Evolutionary conservation across 2,329 filamentous ascomycete genomes (phyloP).

Genomic region (Dothiorella sarmentorum): DNA sequence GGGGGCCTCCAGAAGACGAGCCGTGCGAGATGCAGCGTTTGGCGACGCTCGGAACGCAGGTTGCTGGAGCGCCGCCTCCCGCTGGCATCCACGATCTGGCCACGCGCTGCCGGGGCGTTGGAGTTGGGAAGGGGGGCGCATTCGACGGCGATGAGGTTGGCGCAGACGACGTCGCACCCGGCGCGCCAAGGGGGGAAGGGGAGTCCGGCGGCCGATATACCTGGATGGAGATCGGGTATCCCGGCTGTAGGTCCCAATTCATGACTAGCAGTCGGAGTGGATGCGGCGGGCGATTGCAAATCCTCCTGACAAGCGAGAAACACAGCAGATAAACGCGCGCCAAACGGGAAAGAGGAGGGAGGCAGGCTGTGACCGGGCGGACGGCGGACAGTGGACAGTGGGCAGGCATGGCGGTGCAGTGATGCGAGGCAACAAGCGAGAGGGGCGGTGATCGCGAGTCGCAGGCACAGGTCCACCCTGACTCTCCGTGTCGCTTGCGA

Average conservation of each 20-base stretch:
- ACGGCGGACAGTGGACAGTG: background rate
- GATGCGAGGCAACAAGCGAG: conserved; percentile 13
- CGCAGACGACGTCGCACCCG: conserved; percentile 9
- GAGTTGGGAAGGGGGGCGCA: background rate
- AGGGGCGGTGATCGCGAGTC: conserved; percentile 10
- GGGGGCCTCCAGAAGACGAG: conserved; percentile 6
- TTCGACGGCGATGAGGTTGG: conserved; percentile 1
- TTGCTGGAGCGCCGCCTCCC: conserved; percentile 16
- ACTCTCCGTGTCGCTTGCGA: conserved; percentile 5
- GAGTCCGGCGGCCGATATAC: conserved; percentile 9
- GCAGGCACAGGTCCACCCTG: background rate
- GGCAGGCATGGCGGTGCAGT: background rate
- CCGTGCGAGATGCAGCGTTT: conserved; percentile 9
- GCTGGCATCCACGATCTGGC: conserved; percentile 10
- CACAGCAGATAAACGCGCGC: conserved; percentile 15
- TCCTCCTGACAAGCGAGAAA: conserved; percentile 16
- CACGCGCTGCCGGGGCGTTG: background rate
- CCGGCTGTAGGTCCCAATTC: conserved; percentile 9
- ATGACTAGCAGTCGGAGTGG: conserved; percentile 9
- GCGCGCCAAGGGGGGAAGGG: conserved; percentile 3
- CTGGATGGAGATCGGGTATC: conserved; percentile 16
- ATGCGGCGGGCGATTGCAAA: conserved; percentile 13
- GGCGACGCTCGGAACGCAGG: conserved; percentile 14
- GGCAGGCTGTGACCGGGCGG: background rate
- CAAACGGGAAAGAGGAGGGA: conserved; percentile 4